Evolutionary conservation across 768 basidiomycete species (phyloP), one percentile per base, ranked within the genome.

Genomic region (Fomitopsis serialis): DNA sequence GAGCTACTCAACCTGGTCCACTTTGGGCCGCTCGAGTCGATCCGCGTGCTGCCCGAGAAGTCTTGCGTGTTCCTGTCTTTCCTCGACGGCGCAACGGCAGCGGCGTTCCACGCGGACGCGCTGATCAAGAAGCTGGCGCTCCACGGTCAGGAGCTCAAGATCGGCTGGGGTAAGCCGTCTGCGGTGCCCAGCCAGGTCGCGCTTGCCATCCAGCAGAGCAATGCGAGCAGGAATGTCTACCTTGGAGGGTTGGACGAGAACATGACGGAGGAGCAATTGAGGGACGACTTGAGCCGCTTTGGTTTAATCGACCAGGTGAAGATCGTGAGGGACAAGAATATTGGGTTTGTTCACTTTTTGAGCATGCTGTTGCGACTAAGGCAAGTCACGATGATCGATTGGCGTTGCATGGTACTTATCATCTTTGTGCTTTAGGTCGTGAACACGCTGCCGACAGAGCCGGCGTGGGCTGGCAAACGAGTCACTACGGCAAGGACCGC

Each of bases 241-340:
- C 78, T 99, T 17, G 97, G 97, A 42, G 92, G 92, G 17, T 74
- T 99, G 37, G 94, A 96, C 40, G 92, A 95, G 70, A 77, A 73
- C 48, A 83, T 85, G 75, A 96, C 92, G 1, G 97, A 98, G 74
- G 90, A 95, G 70, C 84, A 84, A 71, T 74, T 99, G 29, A 74
- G 96, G 32, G 94, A 98, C 57, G 94, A 98, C 66, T 75, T 98
- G 22, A 86, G 87, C 63, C 79, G 89, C 42, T 99, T 96, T 64
- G 97, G 97, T 21, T 76, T 96, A 25, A 98, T 99, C 63, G 97
- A 99, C 71, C 96, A 98, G 68, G 95, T 99, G 68, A 99, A 99
- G 81, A 98, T 99, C 65, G 97, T 98, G 48, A 75, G 96, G 56
- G 97, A 99, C 75, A 98, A 98, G 80, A 97, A 97, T 65, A 98